Evolutionary conservation across 805 yeast species (phyloP).

Genomic region (Blastobotrys parvus): DNA sequence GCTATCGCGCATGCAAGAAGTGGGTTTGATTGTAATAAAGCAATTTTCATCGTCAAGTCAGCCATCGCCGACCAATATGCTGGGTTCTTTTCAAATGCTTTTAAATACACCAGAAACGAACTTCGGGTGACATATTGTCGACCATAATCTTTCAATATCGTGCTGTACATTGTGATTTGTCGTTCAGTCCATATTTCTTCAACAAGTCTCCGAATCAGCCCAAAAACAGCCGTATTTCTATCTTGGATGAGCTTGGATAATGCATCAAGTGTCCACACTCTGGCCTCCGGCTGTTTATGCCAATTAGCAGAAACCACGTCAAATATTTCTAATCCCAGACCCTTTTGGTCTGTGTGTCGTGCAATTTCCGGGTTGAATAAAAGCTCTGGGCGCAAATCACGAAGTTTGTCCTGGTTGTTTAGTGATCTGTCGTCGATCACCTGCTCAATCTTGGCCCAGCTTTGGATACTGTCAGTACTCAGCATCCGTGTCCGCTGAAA

Average conservation of each 20-base stretch:
- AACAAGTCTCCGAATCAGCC: background rate
- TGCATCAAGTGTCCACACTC: background rate
- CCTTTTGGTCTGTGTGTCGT: background rate
- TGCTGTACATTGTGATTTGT: background rate
- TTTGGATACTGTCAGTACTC: too few species aligned
- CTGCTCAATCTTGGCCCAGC: background rate
- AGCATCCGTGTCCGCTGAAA: too few species aligned
- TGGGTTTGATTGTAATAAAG: background rate
- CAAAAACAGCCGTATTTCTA: background rate
- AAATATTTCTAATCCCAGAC: background rate
- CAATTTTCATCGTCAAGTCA: background rate
- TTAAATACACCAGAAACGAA: background rate
- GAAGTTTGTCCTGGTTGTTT: background rate
- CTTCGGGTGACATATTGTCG: background rate
- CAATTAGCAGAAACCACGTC: background rate
- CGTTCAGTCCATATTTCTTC: background rate
- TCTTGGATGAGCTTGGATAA: background rate
- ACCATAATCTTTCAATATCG: background rate
- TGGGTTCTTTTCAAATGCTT: background rate
- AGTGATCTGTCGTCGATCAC: background rate
- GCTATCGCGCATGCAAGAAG: constrained; percentile 1
- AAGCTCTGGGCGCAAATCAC: background rate
- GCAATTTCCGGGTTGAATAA: background rate
- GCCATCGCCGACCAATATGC: background rate
- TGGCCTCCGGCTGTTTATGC: background rate